Base-by-base conservation (phyloP, 768 basidiomycete species). In the Sutorius australiensis region DNA sequence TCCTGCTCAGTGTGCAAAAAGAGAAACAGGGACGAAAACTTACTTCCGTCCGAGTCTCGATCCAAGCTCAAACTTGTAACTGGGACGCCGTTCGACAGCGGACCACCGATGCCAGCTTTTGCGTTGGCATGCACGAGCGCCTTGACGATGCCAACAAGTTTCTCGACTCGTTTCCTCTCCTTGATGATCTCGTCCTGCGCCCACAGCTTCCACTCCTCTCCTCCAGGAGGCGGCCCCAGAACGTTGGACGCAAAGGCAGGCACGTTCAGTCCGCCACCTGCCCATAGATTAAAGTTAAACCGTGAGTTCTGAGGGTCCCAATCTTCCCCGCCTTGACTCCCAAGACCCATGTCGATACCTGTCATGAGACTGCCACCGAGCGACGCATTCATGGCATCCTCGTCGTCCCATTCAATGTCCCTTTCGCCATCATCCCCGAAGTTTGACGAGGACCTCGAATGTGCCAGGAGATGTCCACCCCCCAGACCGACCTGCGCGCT, bases 161-260 rank as follows among this genome's bases (percentile, higher is more conserved):
- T 80, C 55, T 86, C 86, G 11, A 82, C 77, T 62, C 82, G 81
- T 45, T 77, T 75, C 48, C 79, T 75, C 67, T 89, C 89, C 5
- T 31, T 89, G 71, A 57, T 71, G 73, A 50, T 83, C 77, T 68
- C 67, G 28, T 56, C 40, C 16, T 63, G 60, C 5, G 67, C 69
- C 67, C 67, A 68, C 17, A 56, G 62, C 13, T 40, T 61, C 68
- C 68, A 68, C 10, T 68, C 64, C 0, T 64, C 68, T 37, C 56
- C 60, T 17, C 50, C 55, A 17, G 42, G 32, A 12, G 41, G 19
- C 11, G 51, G 3, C 32, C 46, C 59, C 11, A 48, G 45, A 11
- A 46, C 3, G 41, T 54, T 63, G 21, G 56, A 58, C 17, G 53
- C 3, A 32, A 61, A 50, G 3, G 48, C 41, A 5, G 65, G 48